Base-by-base conservation (phyloP, 2,329 filamentous ascomycete genomes). In the Trichoderma citrinoviride region DNA sequence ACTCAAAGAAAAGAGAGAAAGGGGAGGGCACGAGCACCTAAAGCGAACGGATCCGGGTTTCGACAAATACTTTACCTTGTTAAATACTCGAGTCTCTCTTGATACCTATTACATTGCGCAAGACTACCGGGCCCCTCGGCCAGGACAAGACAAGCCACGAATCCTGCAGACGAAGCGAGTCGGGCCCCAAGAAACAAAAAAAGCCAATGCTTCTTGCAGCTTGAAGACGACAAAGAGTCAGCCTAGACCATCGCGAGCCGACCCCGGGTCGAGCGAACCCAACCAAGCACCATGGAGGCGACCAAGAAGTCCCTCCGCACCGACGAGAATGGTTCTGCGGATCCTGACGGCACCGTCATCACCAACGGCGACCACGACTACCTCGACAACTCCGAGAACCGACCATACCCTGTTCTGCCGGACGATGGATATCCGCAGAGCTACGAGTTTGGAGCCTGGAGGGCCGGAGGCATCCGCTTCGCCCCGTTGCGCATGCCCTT, bases 401-500 rank as follows among this genome's bases (percentile, higher is more conserved):
- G 37, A 7, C 17, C 49, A 40, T 77, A 77, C 40, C 74, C 75
- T n/a, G 64, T 67, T 19, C 68, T 77, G 5, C 67, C 68, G n/a
- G 69, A 65, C 17, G 64, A 68, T 17, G 53, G 65, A n/a, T 61
- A 68, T 15, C 64, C 65, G 7, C 49, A 64, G 33, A 37, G 65
- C 47, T 70, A 72, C 49, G 74, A 76, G 64, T 68, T 67, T 12
- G 71, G 72, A 33, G 76, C 72, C 21, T 78, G 76, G 74, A 74
- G 71, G 33, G 75, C 78, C 7, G 79, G 78, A 54, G 80, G 89
- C 44, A 91, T 97, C 71, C 87, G 90, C 68, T 97, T 92, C 82
- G 95, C 93, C 7, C 94, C 94, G 17, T 80, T 92, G 68, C 88
- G 88, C 65, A 83, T 93, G 23, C 90, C 91, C 2, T 79, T 92